These are phyloP conservation scores for Wickerhamiella sergipiensis DNA, from an alignment of 805 yeast species.

Conservation along the genomic window DNA sequence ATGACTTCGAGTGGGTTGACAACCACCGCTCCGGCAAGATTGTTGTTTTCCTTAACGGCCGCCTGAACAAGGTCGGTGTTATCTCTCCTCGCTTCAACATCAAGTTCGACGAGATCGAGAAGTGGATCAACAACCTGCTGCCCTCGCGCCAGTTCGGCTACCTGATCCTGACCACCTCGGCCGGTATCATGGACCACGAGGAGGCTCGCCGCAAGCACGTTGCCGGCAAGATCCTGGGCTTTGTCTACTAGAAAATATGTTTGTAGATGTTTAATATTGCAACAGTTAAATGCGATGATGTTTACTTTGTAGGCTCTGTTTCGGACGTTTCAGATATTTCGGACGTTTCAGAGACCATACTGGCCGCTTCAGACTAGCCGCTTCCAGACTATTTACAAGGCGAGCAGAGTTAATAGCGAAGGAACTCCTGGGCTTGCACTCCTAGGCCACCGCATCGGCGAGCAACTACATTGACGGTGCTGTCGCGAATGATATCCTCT, in stretches of 20 bases:
- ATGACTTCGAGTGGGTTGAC: constrained; percentile 95
- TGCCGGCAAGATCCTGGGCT: constrained; percentile 96
- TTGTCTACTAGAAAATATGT: constrained; percentile 57
- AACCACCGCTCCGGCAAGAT: constrained; percentile 99
- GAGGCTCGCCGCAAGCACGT: constrained; percentile 99
- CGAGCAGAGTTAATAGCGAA: neutral
- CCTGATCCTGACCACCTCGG: constrained; percentile 96
- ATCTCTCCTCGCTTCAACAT: constrained; percentile 98
- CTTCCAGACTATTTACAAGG: neutral
- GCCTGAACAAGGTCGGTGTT: constrained; percentile 98
- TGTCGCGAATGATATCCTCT: constrained; percentile 10
- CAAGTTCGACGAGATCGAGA: constrained; percentile 87
- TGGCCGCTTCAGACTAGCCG: too few relatives aligned
- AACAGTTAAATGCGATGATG: neutral
- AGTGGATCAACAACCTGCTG: constrained; percentile 95
- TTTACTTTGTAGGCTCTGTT: too few relatives aligned
- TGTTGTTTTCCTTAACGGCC: constrained; percentile 92
- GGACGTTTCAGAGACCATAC: too few relatives aligned
- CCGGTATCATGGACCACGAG: constrained; percentile 99
- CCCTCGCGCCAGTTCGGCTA: constrained; percentile 99
- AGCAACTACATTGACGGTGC: constrained; percentile 8
- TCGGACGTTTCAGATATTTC: too few relatives aligned
- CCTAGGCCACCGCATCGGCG: constrained; percentile 9
- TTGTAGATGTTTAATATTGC: neutral
- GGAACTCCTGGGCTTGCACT: neutral